Evolutionary conservation across 306 rosid species (phyloP), one percentile per base, ranked within the genome.

Genomic region (Vigna mungo): DNA sequence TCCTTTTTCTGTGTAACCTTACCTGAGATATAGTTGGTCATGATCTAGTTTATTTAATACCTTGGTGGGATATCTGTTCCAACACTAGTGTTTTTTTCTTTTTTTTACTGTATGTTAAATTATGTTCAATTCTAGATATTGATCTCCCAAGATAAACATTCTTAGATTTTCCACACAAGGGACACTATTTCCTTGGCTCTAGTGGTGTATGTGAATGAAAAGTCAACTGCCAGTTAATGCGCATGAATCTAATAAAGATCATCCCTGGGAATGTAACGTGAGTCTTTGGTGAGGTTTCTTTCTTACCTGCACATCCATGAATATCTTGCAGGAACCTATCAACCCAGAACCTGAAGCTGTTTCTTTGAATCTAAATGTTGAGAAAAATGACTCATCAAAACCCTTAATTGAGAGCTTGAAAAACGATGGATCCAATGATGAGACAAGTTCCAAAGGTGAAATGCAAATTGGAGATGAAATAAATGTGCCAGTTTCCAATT

Each of bases 251-350:
- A 36, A 17, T 18, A 25, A 46, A 25, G 5, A 34, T n/a, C 39
- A 71, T 66, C 30, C 13, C 14, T 17, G 2, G 46, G 46, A 70
- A 43, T 32, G 3, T 54, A 52, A 8, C 23, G 55, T 27, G 60
- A 54, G 39, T 79, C 16, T 67, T 52, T 70, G 20, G 13, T 47
- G 5, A 15, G 53, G 70, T 73, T 39, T 58, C 53, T 51, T 74
- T 2, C 34, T 68, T 54, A 44, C 74, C 17, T 62, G 10, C 46
- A 41, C 10, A 67, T 56, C 48, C 59, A 47, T 13, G 53, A 62
- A 46, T 69, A 17, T 71, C 53, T 16, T 86, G 77, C 88, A 93
- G 97, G 85, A 62, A 48, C 51, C 81, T 81, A 51, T 65, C 69
- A 85, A 73, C 82, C 48, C 69, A 2, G 82, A 76, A 75, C 74